phyloP scores from a whole-genome alignment of 1,284 basidiomycete genomes.

The Heliocybe sulcata region DNA sequence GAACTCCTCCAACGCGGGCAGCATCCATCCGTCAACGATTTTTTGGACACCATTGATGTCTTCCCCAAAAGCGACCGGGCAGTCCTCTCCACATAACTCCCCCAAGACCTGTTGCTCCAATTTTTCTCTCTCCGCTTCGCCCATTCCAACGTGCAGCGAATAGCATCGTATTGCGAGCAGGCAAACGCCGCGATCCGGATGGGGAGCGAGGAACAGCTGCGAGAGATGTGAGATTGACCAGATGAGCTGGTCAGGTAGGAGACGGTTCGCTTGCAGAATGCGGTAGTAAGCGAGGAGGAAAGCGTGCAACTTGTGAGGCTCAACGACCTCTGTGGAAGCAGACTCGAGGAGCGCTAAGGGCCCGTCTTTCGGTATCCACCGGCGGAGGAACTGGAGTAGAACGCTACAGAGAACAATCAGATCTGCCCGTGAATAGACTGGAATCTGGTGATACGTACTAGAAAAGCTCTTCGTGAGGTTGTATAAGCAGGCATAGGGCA shows the following conservation, averaged over 20 bases:
- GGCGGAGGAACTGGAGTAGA: slow-evolving; percentile 40
- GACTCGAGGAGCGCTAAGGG: slow-evolving; percentile 40
- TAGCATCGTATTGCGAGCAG: slow-evolving; percentile 75
- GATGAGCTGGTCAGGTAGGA: slow-evolving; percentile 49
- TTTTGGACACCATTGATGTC: slow-evolving; percentile 33
- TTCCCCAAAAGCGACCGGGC: slow-evolving; percentile 43
- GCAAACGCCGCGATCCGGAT: slow-evolving; percentile 56
- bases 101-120: slow-evolving; percentile 61
- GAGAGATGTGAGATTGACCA: slow-evolving; percentile 65
- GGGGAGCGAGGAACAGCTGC: slow-evolving; percentile 44
- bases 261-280: slow-evolving; percentile 65
- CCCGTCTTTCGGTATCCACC: slow-evolving; percentile 40
- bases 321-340: slow-evolving; percentile 24
- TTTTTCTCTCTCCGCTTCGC: slow-evolving; percentile 63
- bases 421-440: slow-evolving; percentile 8
- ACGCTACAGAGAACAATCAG: slow-evolving; percentile 29
- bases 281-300: slow-evolving; percentile 78
- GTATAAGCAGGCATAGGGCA: slow-evolving; percentile 55
- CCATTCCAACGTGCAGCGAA: slow-evolving; percentile 68
- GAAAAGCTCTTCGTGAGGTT: slow-evolving; percentile 68
- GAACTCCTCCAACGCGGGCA: slow-evolving; percentile 62
- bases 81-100: slow-evolving; percentile 45
- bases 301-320: slow-evolving; percentile 46
- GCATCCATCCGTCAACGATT: slow-evolving; percentile 69
- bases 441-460: slow-evolving; percentile 43